Conservation (phyloP, 352 stramenopile genomes). For the Pythium brassicae region DNA sequence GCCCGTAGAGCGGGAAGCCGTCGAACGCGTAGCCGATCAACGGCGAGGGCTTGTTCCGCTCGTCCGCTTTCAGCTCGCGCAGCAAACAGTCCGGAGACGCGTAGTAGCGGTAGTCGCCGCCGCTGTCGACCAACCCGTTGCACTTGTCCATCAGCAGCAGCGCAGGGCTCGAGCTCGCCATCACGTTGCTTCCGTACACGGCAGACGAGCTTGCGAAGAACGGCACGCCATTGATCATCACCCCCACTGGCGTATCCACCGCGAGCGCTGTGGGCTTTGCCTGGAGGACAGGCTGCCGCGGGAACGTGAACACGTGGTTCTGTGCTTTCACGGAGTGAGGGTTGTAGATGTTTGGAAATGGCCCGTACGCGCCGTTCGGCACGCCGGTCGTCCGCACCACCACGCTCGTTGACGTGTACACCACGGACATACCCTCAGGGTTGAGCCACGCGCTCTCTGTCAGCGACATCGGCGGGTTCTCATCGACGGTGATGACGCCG, state of each 20-base stretch:
- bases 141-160: slow-evolving; percentile 64
- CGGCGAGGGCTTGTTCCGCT: slow-evolving; percentile 29
- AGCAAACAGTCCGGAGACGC: slow-evolving; percentile 64
- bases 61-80: slow-evolving; percentile 27
- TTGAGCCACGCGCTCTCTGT: slow-evolving; percentile 49
- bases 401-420: slow-evolving; percentile 45
- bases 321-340: slow-evolving; percentile 33
- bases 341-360: slow-evolving; percentile 72
- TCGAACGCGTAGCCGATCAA: slow-evolving; percentile 72
- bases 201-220: slow-evolving; percentile 45
- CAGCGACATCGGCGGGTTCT: slow-evolving; percentile 22
- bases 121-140: slow-evolving; percentile 56
- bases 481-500: slow-evolving; percentile 48
- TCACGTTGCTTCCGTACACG: slow-evolving; percentile 37
- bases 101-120: slow-evolving; percentile 74
- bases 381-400: slow-evolving; percentile 60
- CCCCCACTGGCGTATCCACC: slow-evolving; percentile 39
- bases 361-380: slow-evolving; percentile 38
- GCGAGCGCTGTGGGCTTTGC: slow-evolving; percentile 25
- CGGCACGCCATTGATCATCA: slow-evolving; percentile 73
- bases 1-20: slow-evolving; percentile 71
- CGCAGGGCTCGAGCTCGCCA: slow-evolving; percentile 28
- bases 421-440: slow-evolving; percentile 32
- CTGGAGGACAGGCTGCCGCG: slow-evolving; percentile 29
- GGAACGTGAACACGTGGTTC: slow-evolving; percentile 66